Evolutionary conservation across 2,329 filamentous ascomycete species (phyloP).

Genomic region (Sclerotiophoma versabilis): DNA sequence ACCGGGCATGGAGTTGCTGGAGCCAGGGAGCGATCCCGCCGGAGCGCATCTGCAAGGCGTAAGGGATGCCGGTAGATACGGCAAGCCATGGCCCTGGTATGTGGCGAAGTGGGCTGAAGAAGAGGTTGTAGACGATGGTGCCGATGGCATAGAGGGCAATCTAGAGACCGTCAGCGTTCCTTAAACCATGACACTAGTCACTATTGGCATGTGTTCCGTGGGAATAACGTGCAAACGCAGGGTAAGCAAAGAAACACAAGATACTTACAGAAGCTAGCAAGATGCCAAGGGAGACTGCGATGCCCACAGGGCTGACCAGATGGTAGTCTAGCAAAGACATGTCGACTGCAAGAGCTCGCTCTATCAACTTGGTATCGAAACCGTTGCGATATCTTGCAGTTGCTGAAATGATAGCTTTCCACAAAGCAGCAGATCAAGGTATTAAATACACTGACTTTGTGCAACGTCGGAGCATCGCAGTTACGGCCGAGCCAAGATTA

Average conservation of each 20-base stretch:
- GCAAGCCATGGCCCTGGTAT: slow-evolving; percentile 53
- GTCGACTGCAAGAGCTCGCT: not conserved
- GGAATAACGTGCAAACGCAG: not conserved
- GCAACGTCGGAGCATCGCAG: not conserved
- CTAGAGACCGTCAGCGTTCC: slow-evolving; percentile 13
- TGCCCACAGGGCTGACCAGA: slow-evolving; percentile 20
- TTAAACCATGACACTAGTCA: not conserved
- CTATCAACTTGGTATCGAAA: not conserved
- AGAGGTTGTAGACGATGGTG: slow-evolving; percentile 47
- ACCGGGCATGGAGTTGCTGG: slow-evolving; percentile 47
- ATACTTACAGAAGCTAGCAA: slow-evolving; percentile 22
- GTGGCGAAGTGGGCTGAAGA: slow-evolving; percentile 53
- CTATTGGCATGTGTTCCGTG: not conserved
- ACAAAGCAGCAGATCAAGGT: not conserved
- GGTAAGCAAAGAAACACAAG: too few relatives aligned
- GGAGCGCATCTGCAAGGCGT: slow-evolving; percentile 32
- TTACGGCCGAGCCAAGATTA: not conserved
- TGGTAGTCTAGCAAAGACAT: slow-evolving; percentile 11
- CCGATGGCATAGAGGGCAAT: slow-evolving; percentile 21
- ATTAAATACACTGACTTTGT: not conserved
- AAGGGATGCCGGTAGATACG: slow-evolving; percentile 43
- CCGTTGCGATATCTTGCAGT: not conserved
- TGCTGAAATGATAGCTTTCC: not conserved
- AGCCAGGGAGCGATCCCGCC: slow-evolving; percentile 39
- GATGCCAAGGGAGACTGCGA: slow-evolving; percentile 16